Conservation (phyloP, 495 filamentous ascomycete genomes). For the Podospora sp. region DNA sequence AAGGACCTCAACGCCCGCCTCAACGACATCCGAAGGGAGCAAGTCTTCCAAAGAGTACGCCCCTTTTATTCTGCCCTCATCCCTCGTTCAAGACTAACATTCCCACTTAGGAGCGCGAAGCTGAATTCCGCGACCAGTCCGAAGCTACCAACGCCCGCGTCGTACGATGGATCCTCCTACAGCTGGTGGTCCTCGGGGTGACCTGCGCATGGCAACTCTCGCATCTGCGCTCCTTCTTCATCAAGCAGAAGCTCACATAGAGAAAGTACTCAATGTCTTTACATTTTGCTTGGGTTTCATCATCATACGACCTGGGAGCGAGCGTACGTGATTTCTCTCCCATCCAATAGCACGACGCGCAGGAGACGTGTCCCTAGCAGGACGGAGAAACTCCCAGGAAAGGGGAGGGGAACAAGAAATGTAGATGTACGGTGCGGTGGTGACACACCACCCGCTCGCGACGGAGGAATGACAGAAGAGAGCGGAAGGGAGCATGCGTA, state of each 20-base stretch:
- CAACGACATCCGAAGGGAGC: conserved; percentile 88
- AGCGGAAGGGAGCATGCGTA: conserved; percentile 15
- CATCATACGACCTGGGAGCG: not conserved
- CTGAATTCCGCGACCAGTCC: conserved; percentile 96
- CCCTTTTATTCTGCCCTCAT: conserved; percentile 3
- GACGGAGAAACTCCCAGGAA: not conserved
- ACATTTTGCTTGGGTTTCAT: not conserved
- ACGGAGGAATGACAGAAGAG: not conserved
- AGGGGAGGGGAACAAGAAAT: not conserved
- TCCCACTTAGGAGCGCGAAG: conserved; percentile 79
- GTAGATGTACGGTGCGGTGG: not conserved
- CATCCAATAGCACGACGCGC: not conserved
- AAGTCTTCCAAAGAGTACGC: conserved; percentile 93
- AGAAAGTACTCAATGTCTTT: not conserved
- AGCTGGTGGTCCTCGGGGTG: conserved; percentile 81
- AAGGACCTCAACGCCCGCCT: conserved; percentile 86
- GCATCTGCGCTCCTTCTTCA: conserved; percentile 94
- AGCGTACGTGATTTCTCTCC: not conserved
- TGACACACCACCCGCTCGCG: not conserved
- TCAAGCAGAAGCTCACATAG: conserved; percentile 98
- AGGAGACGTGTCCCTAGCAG: not conserved
- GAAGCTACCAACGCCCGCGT: conserved; percentile 91
- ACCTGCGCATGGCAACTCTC: conserved; percentile 98
- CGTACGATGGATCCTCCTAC: conserved; percentile 90
- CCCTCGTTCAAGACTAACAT: not conserved